phyloP scores from a whole-genome alignment of 2,329 filamentous ascomycete species.

The Fusarium mangiferae region DNA sequence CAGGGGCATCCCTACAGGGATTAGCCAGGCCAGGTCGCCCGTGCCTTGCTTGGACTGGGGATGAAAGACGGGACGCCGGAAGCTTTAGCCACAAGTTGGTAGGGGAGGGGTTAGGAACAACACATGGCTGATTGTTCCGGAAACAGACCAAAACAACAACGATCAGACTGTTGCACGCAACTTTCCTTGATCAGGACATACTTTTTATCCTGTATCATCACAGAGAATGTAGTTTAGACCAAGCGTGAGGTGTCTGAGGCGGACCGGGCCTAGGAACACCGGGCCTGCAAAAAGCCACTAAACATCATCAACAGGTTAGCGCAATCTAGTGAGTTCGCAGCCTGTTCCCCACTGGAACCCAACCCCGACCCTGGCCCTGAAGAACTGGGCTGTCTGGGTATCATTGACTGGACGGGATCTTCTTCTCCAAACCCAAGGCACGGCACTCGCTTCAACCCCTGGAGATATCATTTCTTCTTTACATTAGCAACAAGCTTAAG shows the following conservation, averaged over 20 bases:
- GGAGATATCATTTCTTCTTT: slow-evolving; percentile 36
- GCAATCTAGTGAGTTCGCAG: slow-evolving; percentile 21
- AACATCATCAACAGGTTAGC: slow-evolving; percentile 16
- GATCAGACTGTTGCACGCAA: not conserved
- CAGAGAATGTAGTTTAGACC: not conserved
- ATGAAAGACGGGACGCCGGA: not conserved
- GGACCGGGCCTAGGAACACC: not conserved
- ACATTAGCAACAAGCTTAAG: slow-evolving; percentile 23
- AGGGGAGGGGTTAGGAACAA: not conserved
- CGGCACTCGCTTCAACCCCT: slow-evolving; percentile 32
- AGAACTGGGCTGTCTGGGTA: not conserved
- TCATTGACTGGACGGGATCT: slow-evolving; percentile 18
- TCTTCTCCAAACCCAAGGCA: slow-evolving; percentile 32
- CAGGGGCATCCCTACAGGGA: slow-evolving; percentile 24
- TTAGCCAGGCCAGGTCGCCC: not conserved
- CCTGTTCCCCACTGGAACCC: slow-evolving; percentile 22
- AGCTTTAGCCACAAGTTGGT: not conserved
- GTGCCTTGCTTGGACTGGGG: not conserved
- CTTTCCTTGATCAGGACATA: too few relatives aligned
- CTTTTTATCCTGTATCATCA: not conserved
- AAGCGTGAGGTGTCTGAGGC: not conserved
- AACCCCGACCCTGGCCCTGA: not conserved
- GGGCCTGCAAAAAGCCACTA: slow-evolving; percentile 13
- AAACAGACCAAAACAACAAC: not conserved
- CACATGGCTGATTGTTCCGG: not conserved